Percentiles rank a stretch among this genome's conserved stretches.
Conservation (phyloP, 2,329 filamentous ascomycete genomes). For the Phyllosticta paracitricarpa region DNA sequence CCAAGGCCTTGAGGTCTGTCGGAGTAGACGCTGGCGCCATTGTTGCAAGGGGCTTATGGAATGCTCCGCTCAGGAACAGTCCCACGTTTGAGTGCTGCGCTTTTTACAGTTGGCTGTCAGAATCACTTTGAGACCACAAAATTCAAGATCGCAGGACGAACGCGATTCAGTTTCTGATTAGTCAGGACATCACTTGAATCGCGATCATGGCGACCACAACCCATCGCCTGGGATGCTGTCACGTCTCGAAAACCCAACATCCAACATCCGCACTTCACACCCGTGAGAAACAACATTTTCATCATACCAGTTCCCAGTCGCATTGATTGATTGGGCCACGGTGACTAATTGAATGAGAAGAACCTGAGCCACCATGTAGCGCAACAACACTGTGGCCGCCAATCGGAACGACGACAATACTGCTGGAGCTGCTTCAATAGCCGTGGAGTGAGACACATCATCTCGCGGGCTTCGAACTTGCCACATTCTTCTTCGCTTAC, state of each 20-base stretch:
- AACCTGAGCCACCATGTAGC: background rate
- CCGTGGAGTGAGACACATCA: background rate
- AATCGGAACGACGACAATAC: background rate
- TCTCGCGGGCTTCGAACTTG: background rate
- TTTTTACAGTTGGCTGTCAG: background rate
- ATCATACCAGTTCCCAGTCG: background rate
- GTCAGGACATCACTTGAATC: background rate
- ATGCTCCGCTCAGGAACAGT: background rate
- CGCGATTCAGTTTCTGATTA: background rate
- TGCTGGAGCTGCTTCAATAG: background rate
- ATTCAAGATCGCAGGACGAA: background rate
- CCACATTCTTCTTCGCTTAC: background rate
- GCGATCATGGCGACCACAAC: background rate
- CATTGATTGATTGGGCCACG: background rate
- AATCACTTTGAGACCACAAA: background rate
- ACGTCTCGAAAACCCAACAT: too few species aligned
- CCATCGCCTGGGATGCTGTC: too few species aligned
- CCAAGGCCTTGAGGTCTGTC: slow-evolving; percentile 19
- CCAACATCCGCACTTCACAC: too few species aligned
- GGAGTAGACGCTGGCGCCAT: background rate
- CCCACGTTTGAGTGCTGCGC: background rate
- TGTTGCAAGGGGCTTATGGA: background rate
- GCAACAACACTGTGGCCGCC: background rate
- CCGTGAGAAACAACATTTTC: too few species aligned
- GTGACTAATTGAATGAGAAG: background rate